Conservation (phyloP, 2,329 filamentous ascomycete species). For the Calonectria hawksworthii region DNA sequence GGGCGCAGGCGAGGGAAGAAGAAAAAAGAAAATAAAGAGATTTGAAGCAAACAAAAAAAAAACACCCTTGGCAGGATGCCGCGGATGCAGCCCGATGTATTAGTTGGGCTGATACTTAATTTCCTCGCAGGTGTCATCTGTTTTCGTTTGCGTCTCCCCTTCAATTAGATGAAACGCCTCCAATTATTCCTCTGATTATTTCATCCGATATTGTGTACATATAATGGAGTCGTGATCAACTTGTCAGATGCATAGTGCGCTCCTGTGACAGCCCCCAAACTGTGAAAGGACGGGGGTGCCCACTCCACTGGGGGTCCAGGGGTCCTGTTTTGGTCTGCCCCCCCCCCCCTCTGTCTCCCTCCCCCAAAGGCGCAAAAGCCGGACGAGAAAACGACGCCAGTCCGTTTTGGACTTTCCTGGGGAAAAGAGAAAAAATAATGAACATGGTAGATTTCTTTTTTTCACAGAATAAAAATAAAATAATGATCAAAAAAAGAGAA, state of each 20-base stretch:
- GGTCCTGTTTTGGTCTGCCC: not conserved
- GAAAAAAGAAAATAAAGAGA: not conserved
- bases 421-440: slow-evolving; percentile 22
- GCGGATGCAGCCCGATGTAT: not conserved
- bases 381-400: slow-evolving; percentile 44
- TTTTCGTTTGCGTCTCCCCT: not conserved
- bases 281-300: not conserved
- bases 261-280: slow-evolving; percentile 10
- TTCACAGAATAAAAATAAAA: not conserved
- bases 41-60: not conserved
- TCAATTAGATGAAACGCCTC: slow-evolving; percentile 5
- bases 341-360: not conserved
- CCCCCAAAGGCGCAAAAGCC: not conserved
- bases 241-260: slow-evolving; percentile 10
- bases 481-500: not conserved
- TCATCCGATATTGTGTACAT: slow-evolving; percentile 6
- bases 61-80: not conserved
- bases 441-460: not conserved
- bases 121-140: not conserved
- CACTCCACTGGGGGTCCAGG: not conserved
- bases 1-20: not conserved
- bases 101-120: slow-evolving; percentile 1
- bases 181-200: not conserved
- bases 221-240: slow-evolving; percentile 5
- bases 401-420: slow-evolving; percentile 41